These are phyloP conservation scores for Pyricularia pennisetigena DNA, from an alignment of 2,329 filamentous ascomycete species.

Conservation along the genomic window DNA sequence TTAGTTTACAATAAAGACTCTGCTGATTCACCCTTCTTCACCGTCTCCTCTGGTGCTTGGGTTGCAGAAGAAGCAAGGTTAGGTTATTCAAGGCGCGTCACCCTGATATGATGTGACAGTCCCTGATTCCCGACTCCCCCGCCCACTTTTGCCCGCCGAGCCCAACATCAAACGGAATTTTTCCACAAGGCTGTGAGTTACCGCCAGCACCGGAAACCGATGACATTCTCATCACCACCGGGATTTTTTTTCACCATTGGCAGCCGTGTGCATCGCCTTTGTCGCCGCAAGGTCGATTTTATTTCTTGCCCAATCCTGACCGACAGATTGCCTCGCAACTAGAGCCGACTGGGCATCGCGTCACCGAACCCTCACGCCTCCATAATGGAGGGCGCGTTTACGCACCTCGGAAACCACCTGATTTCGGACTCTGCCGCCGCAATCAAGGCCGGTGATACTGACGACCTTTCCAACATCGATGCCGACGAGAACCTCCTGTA, in stretches of 20 bases:
- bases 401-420: slow-evolving; percentile 76
- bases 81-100: background rate
- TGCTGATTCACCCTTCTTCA: background rate
- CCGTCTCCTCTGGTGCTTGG: background rate
- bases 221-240: background rate
- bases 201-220: background rate
- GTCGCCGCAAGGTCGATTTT: background rate
- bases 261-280: background rate
- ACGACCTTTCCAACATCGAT: slow-evolving; percentile 61
- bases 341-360: background rate
- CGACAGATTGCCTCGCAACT: background rate
- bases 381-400: slow-evolving; percentile 79
- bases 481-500: slow-evolving; percentile 76
- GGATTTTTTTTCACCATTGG: background rate
- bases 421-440: slow-evolving; percentile 75
- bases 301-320: background rate
- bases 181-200: slow-evolving; percentile 1
- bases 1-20: background rate
- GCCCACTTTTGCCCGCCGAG: slow-evolving; percentile 1
- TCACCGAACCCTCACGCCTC: slow-evolving; percentile 4
- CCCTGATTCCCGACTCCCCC: background rate
- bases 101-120: slow-evolving; percentile 7
- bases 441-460: slow-evolving; percentile 78
- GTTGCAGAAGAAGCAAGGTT: background rate
- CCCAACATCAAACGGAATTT: background rate